Evolutionary conservation across 1,284 basidiomycete species (phyloP).

Genomic region (Tetrapyrgos nigripes): DNA sequence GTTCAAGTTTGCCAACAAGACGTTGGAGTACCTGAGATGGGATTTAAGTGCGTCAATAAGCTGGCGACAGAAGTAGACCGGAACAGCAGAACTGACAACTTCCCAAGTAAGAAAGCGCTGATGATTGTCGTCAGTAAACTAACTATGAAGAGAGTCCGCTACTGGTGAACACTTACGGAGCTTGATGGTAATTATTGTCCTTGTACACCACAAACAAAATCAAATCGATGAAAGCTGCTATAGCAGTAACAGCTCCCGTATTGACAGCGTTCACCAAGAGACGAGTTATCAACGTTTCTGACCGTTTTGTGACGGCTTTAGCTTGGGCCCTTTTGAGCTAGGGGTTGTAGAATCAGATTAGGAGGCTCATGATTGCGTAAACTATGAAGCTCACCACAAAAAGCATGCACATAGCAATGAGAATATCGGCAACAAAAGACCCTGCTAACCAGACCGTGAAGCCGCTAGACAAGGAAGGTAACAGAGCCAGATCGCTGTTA

Average conservation of each 20-base stretch:
- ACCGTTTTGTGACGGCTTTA: conserved; percentile 4
- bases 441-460: conserved; percentile 21
- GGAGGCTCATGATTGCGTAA: background rate
- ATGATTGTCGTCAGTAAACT: background rate
- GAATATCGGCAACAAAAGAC: conserved; percentile 22
- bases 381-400: conserved; percentile 20
- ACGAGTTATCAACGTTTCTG: conserved; percentile 7
- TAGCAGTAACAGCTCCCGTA: conserved; percentile 16
- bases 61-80: background rate
- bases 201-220: conserved; percentile 6
- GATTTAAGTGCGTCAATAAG: background rate
- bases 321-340: conserved; percentile 9
- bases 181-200: background rate
- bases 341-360: background rate
- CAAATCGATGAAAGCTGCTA: conserved; percentile 14
- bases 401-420: conserved; percentile 25
- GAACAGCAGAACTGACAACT: background rate
- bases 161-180: background rate
- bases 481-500: background rate
- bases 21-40: background rate
- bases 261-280: conserved; percentile 13
- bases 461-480: background rate
- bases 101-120: background rate
- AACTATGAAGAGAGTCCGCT: background rate
- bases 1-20: background rate